Evolutionary conservation across 2,329 filamentous ascomycete species (phyloP).

Genomic region (Colletotrichum godetiae): DNA sequence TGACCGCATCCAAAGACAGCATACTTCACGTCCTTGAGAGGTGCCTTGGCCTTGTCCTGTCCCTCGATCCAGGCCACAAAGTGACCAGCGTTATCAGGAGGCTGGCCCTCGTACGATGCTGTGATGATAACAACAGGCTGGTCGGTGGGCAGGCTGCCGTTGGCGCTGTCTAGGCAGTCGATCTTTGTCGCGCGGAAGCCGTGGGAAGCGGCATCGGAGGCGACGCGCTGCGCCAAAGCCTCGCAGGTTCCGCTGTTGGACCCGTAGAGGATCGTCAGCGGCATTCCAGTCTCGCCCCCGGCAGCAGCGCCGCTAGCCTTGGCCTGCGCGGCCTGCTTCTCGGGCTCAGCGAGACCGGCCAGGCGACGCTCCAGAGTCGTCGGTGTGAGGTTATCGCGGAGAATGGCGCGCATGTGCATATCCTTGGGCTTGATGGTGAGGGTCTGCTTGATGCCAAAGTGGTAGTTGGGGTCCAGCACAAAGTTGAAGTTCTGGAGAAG

Average conservation of each 20-base stretch:
- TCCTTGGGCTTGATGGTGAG: conserved; percentile 71
- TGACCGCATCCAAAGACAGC: conserved; percentile 74
- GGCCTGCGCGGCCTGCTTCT: not conserved
- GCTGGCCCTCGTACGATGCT: conserved; percentile 76
- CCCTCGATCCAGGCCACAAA: conserved; percentile 74
- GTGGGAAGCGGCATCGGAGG: conserved; percentile 62
- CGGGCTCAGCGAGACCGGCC: conserved; percentile 42
- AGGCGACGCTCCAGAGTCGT: conserved; percentile 59
- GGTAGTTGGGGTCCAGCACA: conserved; percentile 66
- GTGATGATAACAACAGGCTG: conserved; percentile 72
- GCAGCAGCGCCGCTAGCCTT: conserved; percentile 19
- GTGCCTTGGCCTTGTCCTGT: conserved; percentile 52
- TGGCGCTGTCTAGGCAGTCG: conserved; percentile 67
- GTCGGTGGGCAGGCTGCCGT: conserved; percentile 65
- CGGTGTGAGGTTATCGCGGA: conserved; percentile 56
- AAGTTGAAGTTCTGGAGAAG: conserved; percentile 77
- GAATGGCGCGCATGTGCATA: conserved; percentile 67
- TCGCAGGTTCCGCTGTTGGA: conserved; percentile 78
- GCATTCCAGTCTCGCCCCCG: conserved; percentile 40
- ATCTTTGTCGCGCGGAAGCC: conserved; percentile 65
- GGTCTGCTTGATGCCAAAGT: conserved; percentile 62
- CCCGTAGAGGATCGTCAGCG: conserved; percentile 73
- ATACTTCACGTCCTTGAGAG: conserved; percentile 66
- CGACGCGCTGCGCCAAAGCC: conserved; percentile 69
- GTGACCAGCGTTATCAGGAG: conserved; percentile 74